These are phyloP conservation scores for Musa schizocarpa DNA, from an alignment of 176 grass and related monocot genomes.

Conservation along the genomic window DNA sequence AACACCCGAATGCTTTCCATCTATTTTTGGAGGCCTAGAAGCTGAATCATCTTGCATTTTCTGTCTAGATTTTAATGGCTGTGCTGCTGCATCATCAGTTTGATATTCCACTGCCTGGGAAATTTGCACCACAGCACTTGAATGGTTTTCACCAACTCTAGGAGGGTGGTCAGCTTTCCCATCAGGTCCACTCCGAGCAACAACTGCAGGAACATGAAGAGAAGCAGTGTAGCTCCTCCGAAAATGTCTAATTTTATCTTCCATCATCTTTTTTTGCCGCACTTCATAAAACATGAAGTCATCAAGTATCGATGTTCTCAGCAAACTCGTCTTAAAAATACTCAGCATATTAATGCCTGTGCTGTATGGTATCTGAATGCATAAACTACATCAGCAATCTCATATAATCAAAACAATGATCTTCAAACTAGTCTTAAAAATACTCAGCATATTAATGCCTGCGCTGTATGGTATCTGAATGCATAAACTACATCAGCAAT, in stretches of 20 bases:
- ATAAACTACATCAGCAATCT: slow-evolving; percentile 12
- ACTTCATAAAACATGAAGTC: slow-evolving; percentile 70
- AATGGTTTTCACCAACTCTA: slow-evolving; percentile 28
- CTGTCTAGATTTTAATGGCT: slow-evolving; percentile 20
- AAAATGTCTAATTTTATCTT: slow-evolving; percentile 41
- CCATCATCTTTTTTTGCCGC: slow-evolving; percentile 36
- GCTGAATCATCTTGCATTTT: slow-evolving; percentile 12
- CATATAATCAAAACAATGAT: not conserved
- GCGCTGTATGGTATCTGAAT: slow-evolving; percentile 47
- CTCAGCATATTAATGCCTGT: slow-evolving; percentile 49
- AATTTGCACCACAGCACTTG: slow-evolving; percentile 21
- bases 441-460: slow-evolving; percentile 50
- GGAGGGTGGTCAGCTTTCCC: slow-evolving; percentile 12
- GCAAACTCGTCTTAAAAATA: slow-evolving; percentile 48
- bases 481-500: slow-evolving; percentile 12
- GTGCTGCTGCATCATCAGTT: slow-evolving; percentile 7
- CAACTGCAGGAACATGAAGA: slow-evolving; percentile 40
- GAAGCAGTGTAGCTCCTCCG: slow-evolving; percentile 44
- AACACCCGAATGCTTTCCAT: not conserved
- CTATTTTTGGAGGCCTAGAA: slow-evolving; percentile 7
- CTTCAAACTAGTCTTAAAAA: slow-evolving; percentile 43
- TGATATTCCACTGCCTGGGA: slow-evolving; percentile 10
- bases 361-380: slow-evolving; percentile 43
- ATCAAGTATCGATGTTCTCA: slow-evolving; percentile 51
- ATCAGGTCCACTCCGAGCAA: slow-evolving; percentile 21